Base-by-base conservation (phyloP, 139 green algal species). In the Choricystis sp. region DNA sequence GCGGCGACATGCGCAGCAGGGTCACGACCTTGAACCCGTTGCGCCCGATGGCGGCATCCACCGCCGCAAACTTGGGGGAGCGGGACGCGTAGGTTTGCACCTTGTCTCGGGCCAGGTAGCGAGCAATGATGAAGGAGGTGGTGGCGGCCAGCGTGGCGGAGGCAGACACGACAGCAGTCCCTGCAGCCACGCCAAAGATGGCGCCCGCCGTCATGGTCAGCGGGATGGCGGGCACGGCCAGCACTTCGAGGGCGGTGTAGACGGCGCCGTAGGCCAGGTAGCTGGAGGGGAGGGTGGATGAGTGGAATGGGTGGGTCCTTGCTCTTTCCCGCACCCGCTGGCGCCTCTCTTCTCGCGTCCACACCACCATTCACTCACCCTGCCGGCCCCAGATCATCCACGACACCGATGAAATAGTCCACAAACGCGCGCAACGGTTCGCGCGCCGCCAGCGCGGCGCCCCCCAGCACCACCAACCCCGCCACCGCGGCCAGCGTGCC, bases 1-100 rank as follows among this genome's bases (percentile, higher is more conserved):
- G 77, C 1, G 92, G 92, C 31, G 69, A 86, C 0, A 98, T 74
- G 1, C 92, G 82, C 25, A 98, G 83, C 31, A 98, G 77, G 1
- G 79, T 81, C 22, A 98, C 87, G 31, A 96, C 76, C 29, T 89
- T 89, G 69, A 98, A 84, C n/a, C 83, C 75, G 64, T 97, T 77
- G 25, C 77, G 75, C 23, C 79, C 84, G 26, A 98, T 94, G 2
- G 89, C 90, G 0, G 67, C 64, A 70, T 98, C 92, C 62, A 98
- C 89, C 2, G 90, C 90, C 1, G 75, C 76, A 64, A 94, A 90
- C 27, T 85, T 74, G 20, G 75, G 70, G 66, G 86, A 86, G 22
- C 71, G 66, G 19, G 19, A 29, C 20, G 49, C 49, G 22, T 19
- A n/a, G 69, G 66, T 63, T 52, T 69, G 19, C 49, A 94, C 85